Base-by-base conservation (phyloP, 108 stramenopile genomes). In the Cyclotella sp. region DNA sequence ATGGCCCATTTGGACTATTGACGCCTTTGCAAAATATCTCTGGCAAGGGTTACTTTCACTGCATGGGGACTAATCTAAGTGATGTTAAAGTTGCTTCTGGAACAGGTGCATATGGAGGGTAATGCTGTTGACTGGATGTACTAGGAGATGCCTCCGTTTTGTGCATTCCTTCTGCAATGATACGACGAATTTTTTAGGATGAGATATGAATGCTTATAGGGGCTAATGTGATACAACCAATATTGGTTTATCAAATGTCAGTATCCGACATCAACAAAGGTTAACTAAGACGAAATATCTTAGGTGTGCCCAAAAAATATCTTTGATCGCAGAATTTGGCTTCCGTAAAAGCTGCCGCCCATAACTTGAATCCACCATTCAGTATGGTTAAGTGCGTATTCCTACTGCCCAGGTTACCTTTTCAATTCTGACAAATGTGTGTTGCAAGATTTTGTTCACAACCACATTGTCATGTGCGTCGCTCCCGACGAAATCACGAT, bases 1-100 rank as follows among this genome's bases (percentile, higher is more conserved):
- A 62, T 19, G 60, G 60, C 16, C 60, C 60, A 0, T 62, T 19
- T 12, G 60, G 60, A 62, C 19, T 62, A 40, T 16, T 62, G 11
- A 30, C 13, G 7, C 60, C 60, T 34, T 27, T 40, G 13, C 3
- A 62, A 29, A 62, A 62, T 18, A 39, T 62, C 10, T 39, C 60
- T 62, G 60, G 60, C 16, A 39, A 62, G 11, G 60, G 60, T 12
- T 62, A 19, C 13, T 62, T 62, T 40, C 60, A 62, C 34, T 62
- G 60, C 34, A 24, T 40, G 13, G 60, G 60, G 14, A 62, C 60
- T 0, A 62, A 62, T 40, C 1, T 18, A 0, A 41, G 29, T 40
- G 34, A 7, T 22, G 55, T 55, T 3, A 55, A 55, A 6, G 55
- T 55, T 55, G n/a, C 55, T 24, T 26, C 55, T 55, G 55, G 24